phyloP scores from a whole-genome alignment of 805 yeast species.

The Maudiozyma pseudohumilis region DNA sequence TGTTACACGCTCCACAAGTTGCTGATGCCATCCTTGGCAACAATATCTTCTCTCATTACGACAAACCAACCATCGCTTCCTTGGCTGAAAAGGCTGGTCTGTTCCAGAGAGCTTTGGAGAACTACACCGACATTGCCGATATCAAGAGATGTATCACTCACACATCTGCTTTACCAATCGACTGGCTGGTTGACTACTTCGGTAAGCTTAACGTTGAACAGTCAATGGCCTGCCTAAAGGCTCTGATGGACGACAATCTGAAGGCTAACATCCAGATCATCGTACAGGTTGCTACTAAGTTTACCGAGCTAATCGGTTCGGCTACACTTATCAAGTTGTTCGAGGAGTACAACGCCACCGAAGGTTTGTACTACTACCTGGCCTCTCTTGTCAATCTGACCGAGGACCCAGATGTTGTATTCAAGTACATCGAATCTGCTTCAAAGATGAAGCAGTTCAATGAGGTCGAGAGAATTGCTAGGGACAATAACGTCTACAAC shows the following conservation, averaged over 20 bases:
- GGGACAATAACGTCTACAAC: constrained; percentile 88
- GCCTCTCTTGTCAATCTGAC: constrained; percentile 88
- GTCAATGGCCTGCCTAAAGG: constrained; percentile 75
- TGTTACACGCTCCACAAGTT: constrained; percentile 96
- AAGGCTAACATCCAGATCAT: constrained; percentile 86
- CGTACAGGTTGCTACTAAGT: constrained; percentile 93
- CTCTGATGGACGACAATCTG: constrained; percentile 68
- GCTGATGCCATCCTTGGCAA: constrained; percentile 98
- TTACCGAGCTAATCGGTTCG: constrained; percentile 87
- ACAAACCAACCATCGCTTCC: constrained; percentile 83
- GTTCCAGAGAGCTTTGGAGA: constrained; percentile 91
- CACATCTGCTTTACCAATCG: constrained; percentile 74
- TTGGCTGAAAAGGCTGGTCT: constrained; percentile 95
- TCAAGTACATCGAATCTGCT: constrained; percentile 92
- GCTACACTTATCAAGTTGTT: constrained; percentile 75
- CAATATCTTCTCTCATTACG: constrained; percentile 91
- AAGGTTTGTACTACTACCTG: constrained; percentile 90
- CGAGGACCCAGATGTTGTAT: constrained; percentile 89
- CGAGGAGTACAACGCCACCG: constrained; percentile 85
- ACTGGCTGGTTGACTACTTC: constrained; percentile 87
- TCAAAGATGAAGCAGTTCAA: constrained; percentile 80
- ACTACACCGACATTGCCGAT: constrained; percentile 88
- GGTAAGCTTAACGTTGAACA: constrained; percentile 94
- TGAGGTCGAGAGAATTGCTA: constrained; percentile 92
- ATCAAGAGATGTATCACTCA: constrained; percentile 91